Evolutionary conservation across 768 basidiomycete species (phyloP).

Genomic region (Neoboletus magnificus): DNA sequence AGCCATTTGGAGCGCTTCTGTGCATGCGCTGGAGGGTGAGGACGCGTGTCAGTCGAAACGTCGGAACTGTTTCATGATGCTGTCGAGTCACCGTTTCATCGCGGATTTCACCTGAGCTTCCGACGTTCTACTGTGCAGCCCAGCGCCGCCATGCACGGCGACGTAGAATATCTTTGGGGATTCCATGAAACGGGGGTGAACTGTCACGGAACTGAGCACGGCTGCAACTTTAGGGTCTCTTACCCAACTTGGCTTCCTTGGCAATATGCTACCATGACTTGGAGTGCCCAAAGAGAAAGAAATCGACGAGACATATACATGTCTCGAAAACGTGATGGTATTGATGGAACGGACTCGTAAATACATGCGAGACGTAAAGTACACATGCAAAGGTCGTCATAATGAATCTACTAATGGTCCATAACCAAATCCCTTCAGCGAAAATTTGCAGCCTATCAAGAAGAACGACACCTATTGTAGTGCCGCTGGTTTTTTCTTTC

Average conservation of each 20-base stretch:
- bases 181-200: constrained; percentile 3
- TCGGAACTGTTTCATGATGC: not conserved
- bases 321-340: constrained; percentile 16
- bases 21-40: constrained; percentile 46
- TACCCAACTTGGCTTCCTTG: not conserved
- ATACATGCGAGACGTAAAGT: constrained; percentile 25
- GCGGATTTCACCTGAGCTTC: constrained; percentile 55
- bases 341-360: constrained; percentile 14
- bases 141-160: constrained; percentile 79
- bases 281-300: not conserved
- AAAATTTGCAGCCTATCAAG: constrained; percentile 7
- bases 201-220: not conserved
- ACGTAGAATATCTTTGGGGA: constrained; percentile 37
- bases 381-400: constrained; percentile 10
- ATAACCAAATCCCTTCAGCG: not conserved
- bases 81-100: constrained; percentile 50
- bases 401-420: not conserved
- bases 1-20: constrained; percentile 33
- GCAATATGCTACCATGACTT: not conserved
- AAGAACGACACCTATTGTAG: constrained; percentile 9
- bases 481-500: not conserved
- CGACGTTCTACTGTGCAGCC: constrained; percentile 47
- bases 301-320: not conserved
- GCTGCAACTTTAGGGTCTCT: not conserved
- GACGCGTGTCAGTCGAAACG: constrained; percentile 1